phyloP scores from a whole-genome alignment of 1,284 basidiomycete species.

The Apiotrichum akiyoshidainum region DNA sequence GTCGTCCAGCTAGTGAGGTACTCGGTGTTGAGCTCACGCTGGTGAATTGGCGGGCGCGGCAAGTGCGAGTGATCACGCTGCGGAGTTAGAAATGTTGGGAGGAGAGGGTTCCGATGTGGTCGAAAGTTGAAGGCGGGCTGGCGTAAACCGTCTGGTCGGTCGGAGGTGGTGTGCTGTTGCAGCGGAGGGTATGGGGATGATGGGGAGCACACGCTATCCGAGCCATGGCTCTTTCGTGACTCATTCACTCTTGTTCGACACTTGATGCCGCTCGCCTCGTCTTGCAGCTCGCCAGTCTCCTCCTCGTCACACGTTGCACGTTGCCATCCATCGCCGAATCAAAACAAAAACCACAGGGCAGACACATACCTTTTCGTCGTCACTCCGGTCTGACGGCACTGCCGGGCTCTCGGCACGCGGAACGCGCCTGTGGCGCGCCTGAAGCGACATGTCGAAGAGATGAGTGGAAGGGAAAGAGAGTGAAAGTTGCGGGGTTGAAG shows the following conservation, averaged over 20 bases:
- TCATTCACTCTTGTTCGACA: too few relatives aligned
- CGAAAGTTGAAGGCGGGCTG: not conserved
- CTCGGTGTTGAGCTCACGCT: conserved; percentile 27
- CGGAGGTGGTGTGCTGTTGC: not conserved
- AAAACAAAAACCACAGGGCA: not conserved
- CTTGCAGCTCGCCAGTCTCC: not conserved
- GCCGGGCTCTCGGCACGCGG: conserved; percentile 11
- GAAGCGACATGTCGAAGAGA: conserved; percentile 16
- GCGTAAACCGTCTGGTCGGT: too few relatives aligned
- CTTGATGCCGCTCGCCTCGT: not conserved
- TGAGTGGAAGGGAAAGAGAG: not conserved
- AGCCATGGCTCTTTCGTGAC: too few relatives aligned
- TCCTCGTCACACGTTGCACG: too few relatives aligned
- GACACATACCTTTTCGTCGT: not conserved
- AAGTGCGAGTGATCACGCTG: conserved; percentile 1
- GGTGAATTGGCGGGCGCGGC: conserved; percentile 18
- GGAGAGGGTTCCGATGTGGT: not conserved
- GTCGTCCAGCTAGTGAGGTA: conserved; percentile 32
- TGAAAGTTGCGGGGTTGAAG: not conserved
- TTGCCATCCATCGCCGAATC: too few relatives aligned
- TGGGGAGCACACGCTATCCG: too few relatives aligned
- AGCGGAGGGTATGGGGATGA: not conserved
- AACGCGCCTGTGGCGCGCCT: conserved; percentile 14
- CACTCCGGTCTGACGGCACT: conserved; percentile 9
- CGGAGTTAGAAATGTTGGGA: conserved; percentile 3